Conservation (phyloP, 1,139 yeast species). For the Magnusiomyces fungicola region DNA sequence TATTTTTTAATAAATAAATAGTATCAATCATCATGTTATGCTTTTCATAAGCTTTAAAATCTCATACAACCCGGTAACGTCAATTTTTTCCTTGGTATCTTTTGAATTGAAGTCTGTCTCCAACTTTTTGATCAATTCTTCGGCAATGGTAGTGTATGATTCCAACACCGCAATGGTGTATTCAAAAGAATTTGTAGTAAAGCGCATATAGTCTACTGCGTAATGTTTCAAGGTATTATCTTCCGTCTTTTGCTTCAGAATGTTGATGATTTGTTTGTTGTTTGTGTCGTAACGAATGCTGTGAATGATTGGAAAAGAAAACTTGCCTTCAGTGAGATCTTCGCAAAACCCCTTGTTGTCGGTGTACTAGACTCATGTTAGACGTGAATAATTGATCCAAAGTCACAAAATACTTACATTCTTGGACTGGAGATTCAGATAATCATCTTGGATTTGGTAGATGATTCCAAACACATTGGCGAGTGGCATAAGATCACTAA, state of each 20-base stretch:
- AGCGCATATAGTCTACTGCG: slow-evolving; percentile 43
- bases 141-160: neutral
- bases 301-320: slow-evolving; percentile 77
- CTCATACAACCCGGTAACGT: too few species aligned
- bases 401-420: slow-evolving; percentile 7
- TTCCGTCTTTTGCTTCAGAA: slow-evolving; percentile 36
- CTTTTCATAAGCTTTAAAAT: too few species aligned
- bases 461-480: slow-evolving; percentile 76
- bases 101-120: too few species aligned
- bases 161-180: slow-evolving; percentile 23
- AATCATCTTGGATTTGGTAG: slow-evolving; percentile 76
- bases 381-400: neutral
- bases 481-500: slow-evolving; percentile 42
- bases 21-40: too few species aligned
- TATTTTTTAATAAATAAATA: too few species aligned
- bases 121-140: neutral
- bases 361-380: slow-evolving; percentile 37
- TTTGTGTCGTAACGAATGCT: slow-evolving; percentile 37
- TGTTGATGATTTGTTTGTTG: slow-evolving; percentile 37
- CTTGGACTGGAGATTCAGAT: slow-evolving; percentile 51
- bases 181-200: slow-evolving; percentile 38
- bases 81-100: too few species aligned
- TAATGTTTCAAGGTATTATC: slow-evolving; percentile 40
- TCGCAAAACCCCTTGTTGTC: slow-evolving; percentile 78
- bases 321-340: slow-evolving; percentile 83